phyloP scores from a whole-genome alignment of 768 basidiomycete genomes.

The Phanerochaete carnosa region DNA sequence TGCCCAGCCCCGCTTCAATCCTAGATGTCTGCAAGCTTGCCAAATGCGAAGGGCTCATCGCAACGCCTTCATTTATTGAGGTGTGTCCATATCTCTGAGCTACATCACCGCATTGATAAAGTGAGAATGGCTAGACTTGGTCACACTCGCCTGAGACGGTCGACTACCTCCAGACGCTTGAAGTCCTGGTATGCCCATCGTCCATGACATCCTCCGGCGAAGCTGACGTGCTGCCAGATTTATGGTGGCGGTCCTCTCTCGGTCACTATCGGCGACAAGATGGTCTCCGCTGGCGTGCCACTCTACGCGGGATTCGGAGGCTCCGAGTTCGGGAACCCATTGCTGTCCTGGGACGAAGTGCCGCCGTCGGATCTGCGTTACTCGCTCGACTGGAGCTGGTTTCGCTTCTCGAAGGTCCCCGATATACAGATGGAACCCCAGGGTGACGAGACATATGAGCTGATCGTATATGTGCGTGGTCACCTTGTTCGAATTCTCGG shows the following conservation, averaged over 20 bases:
- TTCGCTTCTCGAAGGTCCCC: slow-evolving; percentile 4
- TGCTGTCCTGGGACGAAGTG: background rate
- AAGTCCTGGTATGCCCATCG: background rate
- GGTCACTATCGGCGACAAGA: slow-evolving; percentile 9
- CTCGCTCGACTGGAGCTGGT: slow-evolving; percentile 15
- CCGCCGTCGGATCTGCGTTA: background rate
- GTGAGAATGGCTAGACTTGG: slow-evolving; percentile 10
- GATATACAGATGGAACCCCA: slow-evolving; percentile 12
- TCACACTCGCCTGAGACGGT: slow-evolving; percentile 12
- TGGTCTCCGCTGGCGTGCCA: slow-evolving; percentile 12
- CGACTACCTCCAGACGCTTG: slow-evolving; percentile 8
- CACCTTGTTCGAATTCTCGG: slow-evolving; percentile 2
- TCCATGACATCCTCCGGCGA: background rate
- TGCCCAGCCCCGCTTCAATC: slow-evolving; percentile 13
- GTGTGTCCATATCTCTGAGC: background rate
- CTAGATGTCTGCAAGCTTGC: slow-evolving; percentile 1
- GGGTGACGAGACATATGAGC: slow-evolving; percentile 16
- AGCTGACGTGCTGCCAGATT: background rate
- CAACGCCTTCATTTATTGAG: slow-evolving; percentile 15
- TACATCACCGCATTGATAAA: background rate
- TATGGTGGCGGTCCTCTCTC: slow-evolving; percentile 18
- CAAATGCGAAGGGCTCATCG: background rate
- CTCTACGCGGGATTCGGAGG: slow-evolving; percentile 13
- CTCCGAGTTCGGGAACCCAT: slow-evolving; percentile 13
- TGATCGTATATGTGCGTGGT: slow-evolving; percentile 7